phyloP scores from a whole-genome alignment of 164 flowering plant species.

The Akebia trifoliata region DNA sequence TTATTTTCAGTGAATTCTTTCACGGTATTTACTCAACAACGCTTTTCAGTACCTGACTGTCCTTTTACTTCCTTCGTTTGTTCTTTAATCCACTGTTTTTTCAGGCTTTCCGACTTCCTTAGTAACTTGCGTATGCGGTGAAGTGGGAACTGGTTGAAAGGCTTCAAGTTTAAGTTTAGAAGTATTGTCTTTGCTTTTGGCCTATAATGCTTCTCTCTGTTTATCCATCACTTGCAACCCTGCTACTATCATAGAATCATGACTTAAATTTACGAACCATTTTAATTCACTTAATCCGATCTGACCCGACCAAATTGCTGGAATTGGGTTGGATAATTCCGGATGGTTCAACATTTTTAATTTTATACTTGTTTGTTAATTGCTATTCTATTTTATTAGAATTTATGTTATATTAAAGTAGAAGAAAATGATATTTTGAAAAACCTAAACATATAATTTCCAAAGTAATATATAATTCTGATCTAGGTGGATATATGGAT shows the following conservation, averaged over 20 bases:
- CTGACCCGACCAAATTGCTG: too few relatives aligned
- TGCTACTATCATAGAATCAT: not conserved
- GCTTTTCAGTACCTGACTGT: not conserved
- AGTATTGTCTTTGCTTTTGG: not conserved
- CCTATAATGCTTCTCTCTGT: not conserved
- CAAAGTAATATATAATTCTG: too few relatives aligned
- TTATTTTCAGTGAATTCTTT: not conserved
- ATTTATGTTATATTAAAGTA: too few relatives aligned
- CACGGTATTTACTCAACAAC: not conserved
- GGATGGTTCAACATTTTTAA: too few relatives aligned
- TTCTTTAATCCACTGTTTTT: conserved; percentile 9
- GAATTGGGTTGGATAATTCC: too few relatives aligned
- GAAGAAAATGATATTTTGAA: too few relatives aligned
- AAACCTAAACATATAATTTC: too few relatives aligned
- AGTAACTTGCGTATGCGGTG: conserved; percentile 51
- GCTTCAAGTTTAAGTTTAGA: conserved; percentile 27
- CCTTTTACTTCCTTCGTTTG: not conserved
- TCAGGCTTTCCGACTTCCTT: conserved; percentile 90
- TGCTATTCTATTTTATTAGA: too few relatives aligned
- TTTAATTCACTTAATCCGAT: too few relatives aligned
- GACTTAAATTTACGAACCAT: too few relatives aligned
- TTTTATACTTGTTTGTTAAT: too few relatives aligned
- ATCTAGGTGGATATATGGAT: too few relatives aligned
- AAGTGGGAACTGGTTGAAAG: conserved; percentile 8
- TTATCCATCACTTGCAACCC: not conserved